phyloP scores from a whole-genome alignment of 495 filamentous ascomycete species.

The Aspergillus asperescens region DNA sequence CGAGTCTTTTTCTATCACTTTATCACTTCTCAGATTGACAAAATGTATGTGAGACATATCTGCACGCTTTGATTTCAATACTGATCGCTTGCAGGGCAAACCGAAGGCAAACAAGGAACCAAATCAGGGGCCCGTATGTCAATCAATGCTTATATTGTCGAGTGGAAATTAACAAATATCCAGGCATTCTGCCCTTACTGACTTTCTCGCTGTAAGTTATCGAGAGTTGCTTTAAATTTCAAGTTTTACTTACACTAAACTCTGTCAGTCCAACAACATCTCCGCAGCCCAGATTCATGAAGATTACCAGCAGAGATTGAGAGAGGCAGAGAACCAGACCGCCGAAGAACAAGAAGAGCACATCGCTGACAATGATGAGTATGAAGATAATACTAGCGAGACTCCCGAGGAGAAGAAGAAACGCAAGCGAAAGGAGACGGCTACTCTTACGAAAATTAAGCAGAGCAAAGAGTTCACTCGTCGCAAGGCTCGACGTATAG shows the following conservation, averaged over 20 bases:
- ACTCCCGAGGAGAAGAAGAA: constrained; percentile 54
- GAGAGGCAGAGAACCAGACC: constrained; percentile 41
- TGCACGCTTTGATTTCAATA: neutral
- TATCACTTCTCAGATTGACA: neutral
- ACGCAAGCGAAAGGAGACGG: constrained; percentile 55
- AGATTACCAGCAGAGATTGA: constrained; percentile 51
- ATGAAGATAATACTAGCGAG: constrained; percentile 31
- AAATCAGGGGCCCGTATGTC: constrained; percentile 59
- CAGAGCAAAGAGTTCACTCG: constrained; percentile 64
- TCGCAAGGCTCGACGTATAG: constrained; percentile 48
- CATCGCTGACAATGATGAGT: constrained; percentile 25
- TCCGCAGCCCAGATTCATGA: constrained; percentile 72
- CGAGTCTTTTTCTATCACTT: neutral
- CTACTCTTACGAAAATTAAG: constrained; percentile 70
- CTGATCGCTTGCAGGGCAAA: constrained; percentile 31
- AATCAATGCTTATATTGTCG: neutral
- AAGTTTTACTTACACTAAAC: neutral
- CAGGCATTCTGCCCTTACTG: constrained; percentile 70
- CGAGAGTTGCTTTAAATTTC: neutral
- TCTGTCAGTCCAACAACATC: constrained; percentile 71
- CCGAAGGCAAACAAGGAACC: constrained; percentile 43
- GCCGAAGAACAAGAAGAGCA: constrained; percentile 22
- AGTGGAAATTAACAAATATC: constrained; percentile 16
- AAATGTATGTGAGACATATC: constrained; percentile 11
- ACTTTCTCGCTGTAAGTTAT: constrained; percentile 65